A percentile compares a stretch with the other conserved stretches of the same genome.
Conservation (phyloP, 148 eudicot genomes). For the Chenopodium album region DNA sequence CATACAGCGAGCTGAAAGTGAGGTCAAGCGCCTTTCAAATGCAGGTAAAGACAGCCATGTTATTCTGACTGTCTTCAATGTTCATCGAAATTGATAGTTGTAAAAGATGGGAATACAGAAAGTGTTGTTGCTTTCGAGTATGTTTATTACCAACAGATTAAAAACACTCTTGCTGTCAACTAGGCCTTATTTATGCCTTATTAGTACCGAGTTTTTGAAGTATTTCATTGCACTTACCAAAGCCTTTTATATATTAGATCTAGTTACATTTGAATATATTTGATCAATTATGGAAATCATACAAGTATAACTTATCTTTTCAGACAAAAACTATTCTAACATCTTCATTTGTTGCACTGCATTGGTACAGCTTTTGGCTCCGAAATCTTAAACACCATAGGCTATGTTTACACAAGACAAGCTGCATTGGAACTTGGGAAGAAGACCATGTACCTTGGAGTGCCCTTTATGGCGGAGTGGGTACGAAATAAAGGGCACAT, state of each 20-base stretch:
- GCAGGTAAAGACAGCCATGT: constrained; percentile 45
- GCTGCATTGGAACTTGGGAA: constrained; percentile 96
- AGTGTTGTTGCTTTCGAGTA: too few relatives aligned
- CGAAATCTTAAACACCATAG: constrained; percentile 74
- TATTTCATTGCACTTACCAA: not conserved
- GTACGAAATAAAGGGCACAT: constrained; percentile 89
- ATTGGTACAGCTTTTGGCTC: constrained; percentile 68
- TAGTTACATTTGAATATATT: too few relatives aligned
- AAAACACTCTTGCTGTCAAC: not conserved
- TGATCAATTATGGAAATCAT: too few relatives aligned
- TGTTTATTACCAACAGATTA: too few relatives aligned
- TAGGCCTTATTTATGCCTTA: not conserved
- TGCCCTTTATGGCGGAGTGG: constrained; percentile 95
- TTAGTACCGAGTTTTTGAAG: not conserved
- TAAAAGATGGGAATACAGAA: too few relatives aligned
- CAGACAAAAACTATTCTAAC: not conserved
- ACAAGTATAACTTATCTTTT: not conserved
- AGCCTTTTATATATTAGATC: too few relatives aligned
- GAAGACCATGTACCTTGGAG: constrained; percentile 80
- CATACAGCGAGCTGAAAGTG: constrained; percentile 59
- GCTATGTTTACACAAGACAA: constrained; percentile 87
- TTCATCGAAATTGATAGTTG: not conserved
- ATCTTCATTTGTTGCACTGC: not conserved
- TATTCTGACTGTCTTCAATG: not conserved
- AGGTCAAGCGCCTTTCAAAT: constrained; percentile 67